A percentile compares a stretch with the other conserved stretches of the same genome.
Evolutionary conservation across 805 yeast genomes (phyloP).

Genomic region (Lipomyces starkeyi): DNA sequence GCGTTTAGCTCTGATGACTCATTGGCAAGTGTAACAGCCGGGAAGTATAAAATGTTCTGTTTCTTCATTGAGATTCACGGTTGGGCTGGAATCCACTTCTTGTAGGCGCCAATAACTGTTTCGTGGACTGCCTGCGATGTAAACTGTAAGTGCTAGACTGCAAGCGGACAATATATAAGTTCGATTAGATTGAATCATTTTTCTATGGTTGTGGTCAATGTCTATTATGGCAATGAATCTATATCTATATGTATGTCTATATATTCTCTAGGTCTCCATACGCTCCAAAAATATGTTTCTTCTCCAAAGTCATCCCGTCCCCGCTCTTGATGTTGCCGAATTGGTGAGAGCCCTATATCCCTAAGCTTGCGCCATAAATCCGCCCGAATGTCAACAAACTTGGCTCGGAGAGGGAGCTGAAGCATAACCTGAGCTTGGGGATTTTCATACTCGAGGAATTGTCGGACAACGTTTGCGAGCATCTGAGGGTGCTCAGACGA

Average conservation of each 20-base stretch:
- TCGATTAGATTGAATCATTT: not conserved
- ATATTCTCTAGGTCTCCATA: conserved; percentile 38
- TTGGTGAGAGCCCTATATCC: conserved; percentile 45
- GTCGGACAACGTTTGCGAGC: conserved; percentile 64
- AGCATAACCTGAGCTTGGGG: conserved; percentile 58
- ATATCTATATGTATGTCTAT: conserved; percentile 6
- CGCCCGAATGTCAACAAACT: conserved; percentile 69
- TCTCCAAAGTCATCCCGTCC: conserved; percentile 90
- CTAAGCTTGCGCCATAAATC: conserved; percentile 62
- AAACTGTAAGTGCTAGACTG: no score
- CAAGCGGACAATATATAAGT: no score
- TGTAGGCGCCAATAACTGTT: no score
- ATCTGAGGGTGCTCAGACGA: conserved; percentile 79
- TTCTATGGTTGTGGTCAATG: not conserved
- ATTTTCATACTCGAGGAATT: conserved; percentile 49
- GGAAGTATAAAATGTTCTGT: no score
- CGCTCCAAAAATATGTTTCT: conserved; percentile 53
- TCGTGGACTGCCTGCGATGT: no score
- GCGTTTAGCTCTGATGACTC: no score
- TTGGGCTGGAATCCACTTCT: no score
- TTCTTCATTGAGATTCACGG: no score
- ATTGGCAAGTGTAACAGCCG: no score
- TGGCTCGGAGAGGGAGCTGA: conserved; percentile 75
- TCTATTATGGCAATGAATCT: conserved; percentile 1
- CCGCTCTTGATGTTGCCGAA: conserved; percentile 54